A percentile compares a stretch with the other conserved stretches of the same genome.
phyloP scores from a whole-genome alignment of 345 rosid species.

The Psidium friedrichsthalianum region DNA sequence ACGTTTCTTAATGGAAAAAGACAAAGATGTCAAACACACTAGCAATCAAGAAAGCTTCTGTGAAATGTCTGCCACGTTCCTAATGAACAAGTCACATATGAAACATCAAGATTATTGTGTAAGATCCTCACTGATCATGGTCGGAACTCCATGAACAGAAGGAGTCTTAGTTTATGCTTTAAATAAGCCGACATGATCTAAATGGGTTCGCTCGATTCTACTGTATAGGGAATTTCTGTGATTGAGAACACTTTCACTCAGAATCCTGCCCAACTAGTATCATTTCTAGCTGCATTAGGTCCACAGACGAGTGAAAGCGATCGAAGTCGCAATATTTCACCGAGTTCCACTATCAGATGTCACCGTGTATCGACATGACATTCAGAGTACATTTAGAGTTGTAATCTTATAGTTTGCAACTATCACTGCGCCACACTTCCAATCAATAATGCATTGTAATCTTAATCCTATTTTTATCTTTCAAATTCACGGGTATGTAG shows the following conservation, averaged over 20 bases:
- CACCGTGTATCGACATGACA: neutral
- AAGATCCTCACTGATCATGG: neutral
- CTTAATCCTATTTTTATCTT: neutral
- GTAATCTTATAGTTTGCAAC: neutral
- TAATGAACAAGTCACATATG: neutral
- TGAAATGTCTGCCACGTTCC: neutral
- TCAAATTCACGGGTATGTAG: too few species aligned
- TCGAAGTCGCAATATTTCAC: neutral
- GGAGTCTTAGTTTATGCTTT: neutral
- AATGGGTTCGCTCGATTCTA: neutral
- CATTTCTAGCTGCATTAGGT: neutral
- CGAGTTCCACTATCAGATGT: neutral
- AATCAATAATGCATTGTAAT: neutral
- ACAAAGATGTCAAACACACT: neutral
- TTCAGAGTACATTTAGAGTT: neutral
- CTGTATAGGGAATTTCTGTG: neutral
- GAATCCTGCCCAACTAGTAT: neutral
- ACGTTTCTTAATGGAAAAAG: neutral
- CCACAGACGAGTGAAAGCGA: neutral
- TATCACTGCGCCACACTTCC: neutral
- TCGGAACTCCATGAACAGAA: neutral
- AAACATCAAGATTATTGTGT: neutral
- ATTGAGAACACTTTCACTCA: neutral
- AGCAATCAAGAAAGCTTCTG: neutral
- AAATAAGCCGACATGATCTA: neutral